Base-by-base conservation (phyloP, 805 yeast species). In the Grigorovia yakushimaensis region DNA sequence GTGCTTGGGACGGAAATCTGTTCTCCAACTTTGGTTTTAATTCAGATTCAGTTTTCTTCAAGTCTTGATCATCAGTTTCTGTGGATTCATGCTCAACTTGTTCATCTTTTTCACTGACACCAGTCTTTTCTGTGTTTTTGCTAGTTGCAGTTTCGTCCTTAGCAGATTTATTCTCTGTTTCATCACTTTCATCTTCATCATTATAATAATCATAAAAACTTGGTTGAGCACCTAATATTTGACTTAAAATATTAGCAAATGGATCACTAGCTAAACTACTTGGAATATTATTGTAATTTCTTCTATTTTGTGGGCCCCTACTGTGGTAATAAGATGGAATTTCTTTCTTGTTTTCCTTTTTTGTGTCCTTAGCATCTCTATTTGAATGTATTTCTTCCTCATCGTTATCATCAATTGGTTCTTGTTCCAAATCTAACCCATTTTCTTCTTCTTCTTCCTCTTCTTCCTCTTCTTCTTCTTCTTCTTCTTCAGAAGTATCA, bases 261-360 rank as follows among this genome's bases (percentile, higher is more conserved):
- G 37, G 37, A n/a, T 33, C 37, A n/a, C 15, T 33, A 27, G 18
- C 17, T 11, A 33, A 15, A 33, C 17, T 3, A 27, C 13, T 27
- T 4, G 59, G 45, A 9, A 51, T 58, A 17, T 47, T 51, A 22
- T 58, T 21, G n/a, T 51, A 44, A 17, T 51, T 54, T 3, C 18
- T 36, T 15, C 41, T 27, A 18, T 17, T 24, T 24, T 27, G 21
- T 43, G 36, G 35, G 23, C 45, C 50, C 30, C 45, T 49, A 13
- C 51, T 49, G 39, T 58, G 62, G 38, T 58, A 57, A 36, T 58
- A 57, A 4, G 59, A 55, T 7, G 61, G 61, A n/a, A 49, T 23
- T 13, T 30, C 33, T 15, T 35, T 27, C 40, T 21, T 24, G 13
- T 33, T 33, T 3, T 33, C 17, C 15, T 33, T 33, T 17, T 33